Conservation (phyloP, 345 rosid species). For the Reutealis trisperma region DNA sequence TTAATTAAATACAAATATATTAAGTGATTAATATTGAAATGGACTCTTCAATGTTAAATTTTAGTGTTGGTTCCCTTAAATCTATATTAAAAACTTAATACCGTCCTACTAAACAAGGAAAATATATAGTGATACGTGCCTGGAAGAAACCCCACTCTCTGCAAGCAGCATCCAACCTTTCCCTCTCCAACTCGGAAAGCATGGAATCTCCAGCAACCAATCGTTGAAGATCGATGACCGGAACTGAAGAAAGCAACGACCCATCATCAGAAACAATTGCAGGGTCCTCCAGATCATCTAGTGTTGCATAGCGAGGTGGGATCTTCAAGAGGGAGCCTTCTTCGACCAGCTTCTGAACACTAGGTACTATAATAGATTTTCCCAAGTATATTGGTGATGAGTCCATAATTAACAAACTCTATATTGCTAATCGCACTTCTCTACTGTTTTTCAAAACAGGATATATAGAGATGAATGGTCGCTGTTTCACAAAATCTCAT, state of each 20-base stretch:
- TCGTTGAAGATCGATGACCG: slow-evolving; percentile 40
- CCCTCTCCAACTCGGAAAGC: slow-evolving; percentile 25
- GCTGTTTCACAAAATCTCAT: no score
- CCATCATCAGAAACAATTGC: background rate
- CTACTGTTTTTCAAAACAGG: no score
- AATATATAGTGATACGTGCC: slow-evolving; percentile 9
- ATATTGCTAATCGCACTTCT: no score
- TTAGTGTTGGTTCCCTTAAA: no score
- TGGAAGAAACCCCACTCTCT: slow-evolving; percentile 50
- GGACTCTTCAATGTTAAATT: no score
- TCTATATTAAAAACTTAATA: no score
- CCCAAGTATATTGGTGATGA: slow-evolving; percentile 46
- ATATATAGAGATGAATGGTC: no score
- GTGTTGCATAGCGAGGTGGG: slow-evolving; percentile 42
- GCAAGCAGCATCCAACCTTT: slow-evolving; percentile 43
- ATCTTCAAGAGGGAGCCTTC: slow-evolving; percentile 21
- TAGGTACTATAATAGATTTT: slow-evolving; percentile 46
- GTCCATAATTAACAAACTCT: background rate
- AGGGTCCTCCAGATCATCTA: slow-evolving; percentile 15
- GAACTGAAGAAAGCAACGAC: slow-evolving; percentile 28
- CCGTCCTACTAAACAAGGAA: no score
- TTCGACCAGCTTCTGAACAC: slow-evolving; percentile 59
- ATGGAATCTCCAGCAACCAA: slow-evolving; percentile 16
- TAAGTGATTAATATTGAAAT: no score
- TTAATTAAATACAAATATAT: no score